These are phyloP conservation scores for Eruca vesicaria DNA, from an alignment of 441 rosid species.

Conservation along the genomic window DNA sequence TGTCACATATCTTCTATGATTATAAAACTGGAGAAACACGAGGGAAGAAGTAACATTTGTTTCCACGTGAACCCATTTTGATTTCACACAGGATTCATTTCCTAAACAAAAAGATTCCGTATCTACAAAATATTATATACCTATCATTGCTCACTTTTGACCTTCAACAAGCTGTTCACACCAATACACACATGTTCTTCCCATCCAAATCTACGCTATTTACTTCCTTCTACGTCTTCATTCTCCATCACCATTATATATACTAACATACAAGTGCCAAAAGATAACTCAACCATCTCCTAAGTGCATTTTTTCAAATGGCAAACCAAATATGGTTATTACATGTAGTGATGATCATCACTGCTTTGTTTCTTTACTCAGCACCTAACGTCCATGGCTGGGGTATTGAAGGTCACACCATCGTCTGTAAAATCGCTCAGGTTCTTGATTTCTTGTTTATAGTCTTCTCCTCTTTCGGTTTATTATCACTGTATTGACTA, in stretches of 20 bases:
- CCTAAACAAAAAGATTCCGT: slow-evolving; percentile 12
- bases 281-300: not conserved
- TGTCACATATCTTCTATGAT: not conserved
- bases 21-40: not conserved
- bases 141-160: not conserved
- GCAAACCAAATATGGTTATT: slow-evolving; percentile 14
- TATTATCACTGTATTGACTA: not conserved
- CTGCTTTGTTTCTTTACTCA: slow-evolving; percentile 21
- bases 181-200: not conserved
- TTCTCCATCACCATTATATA: slow-evolving; percentile 14
- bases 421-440: slow-evolving; percentile 75
- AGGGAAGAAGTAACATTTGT: not conserved
- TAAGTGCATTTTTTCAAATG: slow-evolving; percentile 2
- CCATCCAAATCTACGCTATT: slow-evolving; percentile 4
- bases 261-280: not conserved
- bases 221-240: slow-evolving; percentile 14
- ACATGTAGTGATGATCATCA: slow-evolving; percentile 19
- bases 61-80: not conserved
- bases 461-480: not conserved
- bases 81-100: slow-evolving; percentile 20
- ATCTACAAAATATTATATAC: slow-evolving; percentile 5
- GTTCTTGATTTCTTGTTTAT: slow-evolving; percentile 31
- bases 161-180: slow-evolving; percentile 1
- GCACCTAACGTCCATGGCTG: slow-evolving; percentile 44
- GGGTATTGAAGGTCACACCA: slow-evolving; percentile 75